Conservation (phyloP, 805 yeast species). For the Kodamaea hsintzibuensis region DNA sequence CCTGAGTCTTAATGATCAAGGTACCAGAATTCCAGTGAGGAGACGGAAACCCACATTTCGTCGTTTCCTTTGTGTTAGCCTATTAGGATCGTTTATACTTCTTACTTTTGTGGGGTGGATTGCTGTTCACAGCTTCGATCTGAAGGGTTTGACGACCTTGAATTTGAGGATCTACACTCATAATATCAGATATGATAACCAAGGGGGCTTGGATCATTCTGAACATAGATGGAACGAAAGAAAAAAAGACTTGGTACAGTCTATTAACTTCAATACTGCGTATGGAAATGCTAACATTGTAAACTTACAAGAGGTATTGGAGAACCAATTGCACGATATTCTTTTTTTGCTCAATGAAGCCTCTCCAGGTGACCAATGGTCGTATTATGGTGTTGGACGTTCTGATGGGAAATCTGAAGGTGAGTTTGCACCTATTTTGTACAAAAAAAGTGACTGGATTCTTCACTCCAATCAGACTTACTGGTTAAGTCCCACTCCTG, state of each 20-base stretch:
- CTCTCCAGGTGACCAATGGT: conserved; percentile 24
- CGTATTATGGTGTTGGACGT: conserved; percentile 39
- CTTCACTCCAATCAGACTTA: conserved; percentile 31
- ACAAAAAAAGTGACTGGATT: conserved; percentile 31
- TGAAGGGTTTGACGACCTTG: conserved; percentile 4
- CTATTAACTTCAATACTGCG: conserved; percentile 38
- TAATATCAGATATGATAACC: conserved; percentile 48
- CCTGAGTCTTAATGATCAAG: neutral
- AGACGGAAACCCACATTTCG: neutral
- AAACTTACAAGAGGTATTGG: conserved; percentile 41
- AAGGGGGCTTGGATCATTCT: conserved; percentile 25
- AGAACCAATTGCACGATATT: conserved; percentile 36
- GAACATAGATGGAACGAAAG: conserved; percentile 51
- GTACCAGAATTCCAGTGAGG: neutral
- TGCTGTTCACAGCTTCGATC: neutral
- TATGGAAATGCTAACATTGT: conserved; percentile 34
- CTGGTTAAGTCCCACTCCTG: conserved; percentile 45
- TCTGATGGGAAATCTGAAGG: conserved; percentile 32
- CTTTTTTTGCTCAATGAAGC: conserved; percentile 28
- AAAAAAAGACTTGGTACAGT: conserved; percentile 34
- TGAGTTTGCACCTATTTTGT: conserved; percentile 41
- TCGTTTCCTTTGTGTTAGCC: neutral
- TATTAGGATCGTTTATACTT: neutral
- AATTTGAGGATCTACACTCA: conserved; percentile 37
- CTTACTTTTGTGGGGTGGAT: neutral